Base-by-base conservation (phyloP, 805 yeast genomes). In the Cyberlindnera xylosilytica region DNA sequence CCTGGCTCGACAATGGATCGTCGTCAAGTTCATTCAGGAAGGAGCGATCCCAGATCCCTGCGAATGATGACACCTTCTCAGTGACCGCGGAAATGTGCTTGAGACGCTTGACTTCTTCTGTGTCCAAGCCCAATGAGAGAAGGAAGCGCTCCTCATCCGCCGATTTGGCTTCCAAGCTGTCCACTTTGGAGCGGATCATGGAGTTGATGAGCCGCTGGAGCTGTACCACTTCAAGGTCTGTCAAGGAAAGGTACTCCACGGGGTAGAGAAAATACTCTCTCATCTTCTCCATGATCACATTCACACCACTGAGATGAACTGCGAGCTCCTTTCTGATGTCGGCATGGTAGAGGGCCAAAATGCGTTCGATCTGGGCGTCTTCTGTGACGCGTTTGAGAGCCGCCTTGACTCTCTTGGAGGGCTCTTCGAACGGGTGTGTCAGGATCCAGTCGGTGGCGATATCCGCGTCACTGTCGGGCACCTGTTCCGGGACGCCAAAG, bases 221-320 rank as follows among this genome's bases (percentile, higher is more conserved):
- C 20, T 40, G 38, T 4, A 41, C 7, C 13, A 34, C 40, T 24
- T 50, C 52, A 12, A 20, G 16, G 2, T 49, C 49, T 9, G 54
- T 41, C 11, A 54, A 30, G 1, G 41, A 20, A 9, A 57, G 17
- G 38, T 38, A 52, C 18, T 36, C 42, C 9, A 45, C 15, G 1
- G 61, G 61, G 38, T 49, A 52, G 36, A 51, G 36, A 34, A 53
- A 52, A 34, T 50, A 55, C 16, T 49, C 54, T 34, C 46, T 50
- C 22, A 47, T 39, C 35, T 36, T 43, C 19, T 27, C 27, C 28
- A 57, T 40, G n/a, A n/a, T n/a, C 24, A 48, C 49, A 9, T 36
- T 39, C 10, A 42, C 9, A 17, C 19, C 17, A 4, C 27, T 26
- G 1, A 42, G 20, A 1, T 49, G 27, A 1, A 54, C 34, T 0